These are phyloP conservation scores for Physcomitrellopsis africana DNA, from an alignment of 225 moss, liverwort and hornwort genomes.

Conservation along the genomic window DNA sequence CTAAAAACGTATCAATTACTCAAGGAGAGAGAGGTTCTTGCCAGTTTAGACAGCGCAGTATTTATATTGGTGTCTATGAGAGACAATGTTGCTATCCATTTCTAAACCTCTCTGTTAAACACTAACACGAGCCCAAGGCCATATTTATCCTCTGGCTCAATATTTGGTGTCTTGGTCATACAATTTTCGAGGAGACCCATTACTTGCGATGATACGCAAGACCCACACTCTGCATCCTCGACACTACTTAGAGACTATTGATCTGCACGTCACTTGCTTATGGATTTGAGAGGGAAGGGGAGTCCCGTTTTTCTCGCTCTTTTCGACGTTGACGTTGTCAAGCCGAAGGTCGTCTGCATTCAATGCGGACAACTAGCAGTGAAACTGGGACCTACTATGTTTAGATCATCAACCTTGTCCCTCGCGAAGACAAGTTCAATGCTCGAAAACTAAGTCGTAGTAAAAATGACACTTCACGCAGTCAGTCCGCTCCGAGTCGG, in stretches of 20 bases:
- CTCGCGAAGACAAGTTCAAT: constrained; percentile 18
- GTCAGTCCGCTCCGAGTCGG: not conserved
- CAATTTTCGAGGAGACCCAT: too few species aligned
- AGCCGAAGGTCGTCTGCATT: not conserved
- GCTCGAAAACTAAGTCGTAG: not conserved
- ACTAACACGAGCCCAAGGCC: too few species aligned
- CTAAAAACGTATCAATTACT: too few species aligned
- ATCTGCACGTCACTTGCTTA: too few species aligned
- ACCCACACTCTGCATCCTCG: not conserved
- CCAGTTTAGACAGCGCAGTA: too few species aligned
- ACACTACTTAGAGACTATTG: too few species aligned
- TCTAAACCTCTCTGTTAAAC: too few species aligned
- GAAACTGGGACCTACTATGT: constrained; percentile 10
- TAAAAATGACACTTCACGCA: not conserved
- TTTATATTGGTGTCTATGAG: too few species aligned
- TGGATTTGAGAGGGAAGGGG: not conserved
- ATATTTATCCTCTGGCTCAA: too few species aligned
- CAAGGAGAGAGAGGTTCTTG: too few species aligned
- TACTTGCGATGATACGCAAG: not conserved
- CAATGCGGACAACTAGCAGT: constrained; percentile 11
- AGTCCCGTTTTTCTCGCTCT: constrained; percentile 1
- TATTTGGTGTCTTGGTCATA: too few species aligned
- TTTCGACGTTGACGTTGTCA: constrained; percentile 10
- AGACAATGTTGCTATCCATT: too few species aligned
- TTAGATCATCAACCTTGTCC: constrained; percentile 6